Percentiles rank a stretch among this genome's conserved stretches.
phyloP scores from a whole-genome alignment of 75 land plant genomes.

The Azolla pinnata region DNA sequence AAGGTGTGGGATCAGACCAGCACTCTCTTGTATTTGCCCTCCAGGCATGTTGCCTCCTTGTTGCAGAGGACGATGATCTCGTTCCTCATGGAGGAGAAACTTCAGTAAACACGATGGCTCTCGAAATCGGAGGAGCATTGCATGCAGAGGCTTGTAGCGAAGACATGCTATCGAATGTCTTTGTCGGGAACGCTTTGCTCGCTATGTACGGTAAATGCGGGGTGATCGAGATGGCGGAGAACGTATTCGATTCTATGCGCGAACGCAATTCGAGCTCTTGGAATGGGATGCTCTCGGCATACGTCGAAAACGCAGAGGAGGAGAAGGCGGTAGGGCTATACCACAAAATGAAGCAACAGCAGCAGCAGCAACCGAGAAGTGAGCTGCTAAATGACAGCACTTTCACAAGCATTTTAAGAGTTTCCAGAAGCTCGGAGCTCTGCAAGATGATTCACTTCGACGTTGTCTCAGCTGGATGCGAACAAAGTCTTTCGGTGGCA shows the following conservation, averaged over 20 bases:
- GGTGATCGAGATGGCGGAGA: slow-evolving; percentile 1
- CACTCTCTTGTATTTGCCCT: slow-evolving; percentile 24
- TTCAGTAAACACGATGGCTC: not conserved
- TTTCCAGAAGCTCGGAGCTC: not conserved
- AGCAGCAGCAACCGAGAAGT: too few relatives aligned
- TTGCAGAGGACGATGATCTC: not conserved
- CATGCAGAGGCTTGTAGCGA: slow-evolving; percentile 7
- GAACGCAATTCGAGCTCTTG: not conserved
- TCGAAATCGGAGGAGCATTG: slow-evolving; percentile 8
- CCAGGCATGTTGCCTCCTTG: slow-evolving; percentile 12
- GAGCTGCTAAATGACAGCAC: too few relatives aligned
- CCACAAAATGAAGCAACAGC: not conserved
- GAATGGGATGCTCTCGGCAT: slow-evolving; percentile 16
- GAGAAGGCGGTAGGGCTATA: slow-evolving; percentile 4
- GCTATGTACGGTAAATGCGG: slow-evolving; percentile 19
- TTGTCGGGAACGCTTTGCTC: slow-evolving; percentile 5
- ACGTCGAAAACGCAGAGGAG: slow-evolving; percentile 5
- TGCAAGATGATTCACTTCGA: not conserved
- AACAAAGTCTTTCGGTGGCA: not conserved
- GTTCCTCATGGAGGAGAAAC: not conserved
- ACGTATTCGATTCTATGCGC: not conserved
- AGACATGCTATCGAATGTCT: not conserved
- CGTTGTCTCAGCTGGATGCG: not conserved
- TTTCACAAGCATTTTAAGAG: too few relatives aligned
- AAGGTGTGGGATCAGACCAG: slow-evolving; percentile 1